Evolutionary conservation across 495 filamentous ascomycete genomes (phyloP), one percentile per base, ranked within the genome.

Genomic region (Hypoxylon crocopeplum): DNA sequence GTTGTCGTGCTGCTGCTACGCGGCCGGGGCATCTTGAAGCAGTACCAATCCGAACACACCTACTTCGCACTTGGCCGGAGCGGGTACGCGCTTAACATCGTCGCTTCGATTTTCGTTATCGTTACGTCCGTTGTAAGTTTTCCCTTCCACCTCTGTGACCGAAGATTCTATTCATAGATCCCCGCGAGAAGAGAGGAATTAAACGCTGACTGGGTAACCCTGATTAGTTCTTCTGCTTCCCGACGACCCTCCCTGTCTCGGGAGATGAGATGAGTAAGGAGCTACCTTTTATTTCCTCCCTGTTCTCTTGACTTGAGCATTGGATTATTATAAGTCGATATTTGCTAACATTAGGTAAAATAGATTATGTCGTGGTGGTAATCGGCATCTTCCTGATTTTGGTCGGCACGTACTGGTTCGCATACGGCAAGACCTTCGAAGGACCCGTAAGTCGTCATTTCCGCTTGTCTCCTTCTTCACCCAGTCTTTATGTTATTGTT

Each of bases 211-310:
- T 20, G 16, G 17, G 7, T 48, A 20, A 0, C 46, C 12, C 3
- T 3, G 3, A 10, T 3, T 59, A 72, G 69, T 72, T 72, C 46
- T 72, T 72, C 56, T 71, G 68, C 29, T 72, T 72, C 59, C 69
- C 69, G 3, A 62, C 59, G 6, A 42, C 42, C 5, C 65, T 72
- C 24, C 69, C 69, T 2, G 69, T 61, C 10, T 59, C 68, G 0
- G 66, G 41, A 1, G 62, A 62, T 19, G 48, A 64, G 16, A 72
- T 72, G 69, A 72, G 69, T 72, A 62, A 51, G 61, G 34, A 38
- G n/a, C n/a, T 34, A 1, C 13, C 7, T 15, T 27, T 17, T 12
- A 17, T 22, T 15, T 29, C 27, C 6, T 5, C 16, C 16, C n/a
- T 15, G 6, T 24, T 13, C 3, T n/a, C n/a, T n/a, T n/a, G n/a